Percentiles rank a stretch among this genome's conserved stretches.
Evolutionary conservation across 176 grass and related monocot genomes (phyloP).

Genomic region (Rhynchospora breviuscula): DNA sequence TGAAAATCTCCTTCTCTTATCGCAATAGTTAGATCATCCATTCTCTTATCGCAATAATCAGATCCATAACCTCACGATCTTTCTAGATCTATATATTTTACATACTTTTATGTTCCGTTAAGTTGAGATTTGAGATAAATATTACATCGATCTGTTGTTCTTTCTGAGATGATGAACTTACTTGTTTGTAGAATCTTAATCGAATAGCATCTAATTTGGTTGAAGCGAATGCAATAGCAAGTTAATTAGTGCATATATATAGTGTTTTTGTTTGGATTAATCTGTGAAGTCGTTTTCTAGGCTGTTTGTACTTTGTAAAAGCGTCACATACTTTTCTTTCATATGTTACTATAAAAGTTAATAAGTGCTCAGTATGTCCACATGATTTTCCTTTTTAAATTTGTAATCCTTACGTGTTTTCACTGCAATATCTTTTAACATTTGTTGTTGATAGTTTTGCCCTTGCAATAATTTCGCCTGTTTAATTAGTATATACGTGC

Average conservation of each 20-base stretch:
- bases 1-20: background rate
- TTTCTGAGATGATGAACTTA: background rate
- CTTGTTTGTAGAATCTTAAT: background rate
- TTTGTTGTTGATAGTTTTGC: background rate
- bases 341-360: background rate
- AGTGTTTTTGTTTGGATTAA: background rate
- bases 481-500: background rate
- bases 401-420: background rate
- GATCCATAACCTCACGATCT: background rate
- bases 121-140: background rate
- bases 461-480: background rate
- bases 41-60: background rate
- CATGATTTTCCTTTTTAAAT: background rate
- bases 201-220: background rate
- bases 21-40: background rate
- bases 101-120: background rate
- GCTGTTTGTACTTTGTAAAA: too few species aligned
- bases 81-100: background rate
- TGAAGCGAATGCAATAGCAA: background rate
- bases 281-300: too few species aligned
- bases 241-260: background rate
- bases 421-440: background rate
- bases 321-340: background rate
- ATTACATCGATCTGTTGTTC: background rate
- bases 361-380: background rate